phyloP scores from a whole-genome alignment of 169 alveolate species.

The Cryptosporidium canis region DNA sequence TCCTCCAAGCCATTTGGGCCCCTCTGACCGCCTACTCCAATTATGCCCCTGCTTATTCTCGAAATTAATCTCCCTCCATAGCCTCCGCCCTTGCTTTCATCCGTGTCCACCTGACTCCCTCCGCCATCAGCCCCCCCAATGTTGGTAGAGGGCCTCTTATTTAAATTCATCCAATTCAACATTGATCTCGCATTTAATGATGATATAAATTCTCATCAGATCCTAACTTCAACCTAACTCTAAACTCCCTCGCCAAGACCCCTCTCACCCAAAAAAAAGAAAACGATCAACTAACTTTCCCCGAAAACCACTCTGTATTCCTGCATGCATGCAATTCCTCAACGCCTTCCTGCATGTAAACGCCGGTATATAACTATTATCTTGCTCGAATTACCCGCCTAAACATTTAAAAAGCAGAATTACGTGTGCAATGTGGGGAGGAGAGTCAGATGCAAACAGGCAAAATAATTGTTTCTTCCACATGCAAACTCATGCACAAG shows the following conservation, averaged over 20 bases:
- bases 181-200: neutral
- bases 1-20: neutral
- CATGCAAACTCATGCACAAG: neutral
- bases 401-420: neutral
- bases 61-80: neutral
- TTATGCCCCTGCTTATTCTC: neutral
- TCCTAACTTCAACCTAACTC: neutral
- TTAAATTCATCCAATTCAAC: slow-evolving; percentile 31
- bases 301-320: neutral
- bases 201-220: neutral
- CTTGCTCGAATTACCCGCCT: neutral
- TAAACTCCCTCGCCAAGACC: neutral
- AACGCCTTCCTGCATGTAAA: neutral
- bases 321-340: neutral
- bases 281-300: neutral
- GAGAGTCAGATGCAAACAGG: neutral
- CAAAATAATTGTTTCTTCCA: neutral
- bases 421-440: neutral
- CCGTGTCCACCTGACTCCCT: neutral
- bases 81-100: neutral
- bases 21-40: neutral
- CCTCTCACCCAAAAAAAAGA: neutral
- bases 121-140: neutral
- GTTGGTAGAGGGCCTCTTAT: neutral
- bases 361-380: neutral